Base-by-base conservation (phyloP, 2,329 filamentous ascomycete genomes). In the Botrytis galanthina region DNA sequence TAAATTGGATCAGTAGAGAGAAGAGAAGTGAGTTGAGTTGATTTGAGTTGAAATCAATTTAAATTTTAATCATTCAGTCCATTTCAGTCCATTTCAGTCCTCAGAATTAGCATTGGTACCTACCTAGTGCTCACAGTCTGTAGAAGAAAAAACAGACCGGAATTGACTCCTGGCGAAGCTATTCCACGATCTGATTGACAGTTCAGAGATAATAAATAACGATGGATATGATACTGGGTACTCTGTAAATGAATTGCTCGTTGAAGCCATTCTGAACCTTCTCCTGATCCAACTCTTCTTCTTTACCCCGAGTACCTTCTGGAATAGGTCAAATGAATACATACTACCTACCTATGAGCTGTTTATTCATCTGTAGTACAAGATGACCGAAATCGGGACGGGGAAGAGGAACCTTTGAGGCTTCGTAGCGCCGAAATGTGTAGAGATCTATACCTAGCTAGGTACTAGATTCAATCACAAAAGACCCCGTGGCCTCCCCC, bases 311-410 rank as follows among this genome's bases (percentile, higher is more conserved):
- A 42, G 35, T 29, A 42, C 37, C 22, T 62, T 42, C 60, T 62
- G 26, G 4, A 42, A 62, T 29, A 16, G 59, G 32, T 37, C 59
- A 26, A 26, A 60, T 16, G 18, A 44, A 44, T 44, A 18, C n/a
- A n/a, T n/a, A n/a, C n/a, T n/a, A n/a, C n/a, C 42, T 46, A 46
- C 44, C 44, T 8, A 20, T 20, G 8, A 14, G 18, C 18, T 20
- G 44, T 46, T 46, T 10, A n/a, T 39, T 39, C 4, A 29, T 42
- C 6, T 63, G 61, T 44, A 44, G 39, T 1, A 63, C 61, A 63
- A 22, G 18, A 63, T 18, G n/a, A 63, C 61, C 61, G 61, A 18
- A 22, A 75, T 76, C 77, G 61, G 39, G 39, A 75, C 75, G 76
- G 20, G 32, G 59, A 54, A 54, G 26, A 42, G 39, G 39, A 63